A percentile compares a stretch with the other conserved stretches of the same genome.
phyloP scores from a whole-genome alignment of 164 flowering plant genomes.

The Annona cherimola region DNA sequence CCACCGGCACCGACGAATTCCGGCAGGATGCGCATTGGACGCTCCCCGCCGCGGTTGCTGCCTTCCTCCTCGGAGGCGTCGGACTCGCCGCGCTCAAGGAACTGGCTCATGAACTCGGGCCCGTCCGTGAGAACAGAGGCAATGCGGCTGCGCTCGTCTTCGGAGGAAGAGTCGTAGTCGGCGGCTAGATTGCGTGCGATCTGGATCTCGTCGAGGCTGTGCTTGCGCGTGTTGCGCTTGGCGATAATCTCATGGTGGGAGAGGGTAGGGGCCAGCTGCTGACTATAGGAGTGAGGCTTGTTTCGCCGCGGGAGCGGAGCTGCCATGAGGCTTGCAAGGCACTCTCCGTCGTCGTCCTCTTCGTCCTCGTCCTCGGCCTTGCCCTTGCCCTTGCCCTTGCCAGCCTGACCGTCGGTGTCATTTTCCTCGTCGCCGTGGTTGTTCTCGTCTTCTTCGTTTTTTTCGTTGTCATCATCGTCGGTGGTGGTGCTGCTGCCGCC shows the following conservation, averaged over 20 bases:
- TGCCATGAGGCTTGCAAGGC: conserved; percentile 18
- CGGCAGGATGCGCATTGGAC: conserved; percentile 27
- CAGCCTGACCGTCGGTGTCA: background rate
- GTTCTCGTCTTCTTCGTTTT: background rate
- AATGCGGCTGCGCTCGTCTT: conserved; percentile 29
- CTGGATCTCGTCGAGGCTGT: conserved; percentile 66
- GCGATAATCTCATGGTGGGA: conserved; percentile 9
- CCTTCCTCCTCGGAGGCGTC: conserved; percentile 12
- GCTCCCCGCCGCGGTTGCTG: background rate
- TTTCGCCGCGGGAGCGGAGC: conserved; percentile 24
- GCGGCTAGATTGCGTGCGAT: conserved; percentile 21
- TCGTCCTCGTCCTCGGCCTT: background rate
- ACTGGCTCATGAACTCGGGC: conserved; percentile 10
- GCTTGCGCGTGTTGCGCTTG: conserved; percentile 44
- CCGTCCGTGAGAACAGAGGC: conserved; percentile 8
- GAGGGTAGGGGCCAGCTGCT: conserved; percentile 31
- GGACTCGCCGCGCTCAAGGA: conserved; percentile 12
- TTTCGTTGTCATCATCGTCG: background rate
- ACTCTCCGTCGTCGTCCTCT: conserved; percentile 18
- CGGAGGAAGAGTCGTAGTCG: conserved; percentile 31
- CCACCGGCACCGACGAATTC: conserved; percentile 73
- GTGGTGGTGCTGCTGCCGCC: background rate
- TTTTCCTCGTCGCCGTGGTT: background rate
- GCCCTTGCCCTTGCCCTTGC: background rate
- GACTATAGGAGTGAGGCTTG: conserved; percentile 50